Evolutionary conservation across 208 protist species (phyloP), one percentile per base, ranked within the genome.

Genomic region (Acanthamoeba divionensis): DNA sequence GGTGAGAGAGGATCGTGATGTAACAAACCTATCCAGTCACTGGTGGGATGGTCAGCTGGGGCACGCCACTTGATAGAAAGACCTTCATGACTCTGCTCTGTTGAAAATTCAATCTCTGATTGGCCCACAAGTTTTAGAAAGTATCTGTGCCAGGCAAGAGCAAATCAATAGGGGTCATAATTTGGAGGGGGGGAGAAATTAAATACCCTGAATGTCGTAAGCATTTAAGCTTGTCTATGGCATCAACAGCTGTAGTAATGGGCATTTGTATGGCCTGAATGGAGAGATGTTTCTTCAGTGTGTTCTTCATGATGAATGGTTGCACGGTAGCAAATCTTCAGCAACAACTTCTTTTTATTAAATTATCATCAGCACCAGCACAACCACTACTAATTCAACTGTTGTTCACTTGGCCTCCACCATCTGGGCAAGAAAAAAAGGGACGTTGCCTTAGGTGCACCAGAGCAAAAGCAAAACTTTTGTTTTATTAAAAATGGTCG

Each of bases 21-120:
- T 18, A n/a, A 31, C 44, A 33, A 21, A 67, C 79, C 79, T 15
- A 87, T 87, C 79, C 79, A 87, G 38, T 87, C 79, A 0, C 55
- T 69, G 29, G 79, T 69, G n/a, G 50, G 79, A 36, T 87, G 79
- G 54, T 87, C 79, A 18, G 54, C 54, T 29, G 79, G 79, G 24
- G 79, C 79, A 10, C 79, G 48, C 79, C 79, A 87, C 54, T 87
- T 87, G 29, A 87, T 45, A 21, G 41, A 26, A 60, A 82, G 5
- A n/a, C 71, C 26, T n/a, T 10, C 63, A 26, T 82, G 31, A 7
- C 44, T 26, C 2, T 24, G 2, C 10, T 82, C 71, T 29, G 5
- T 69, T 29, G 33, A 12, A 1, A 18, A 29, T 15, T 33, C 24
- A 29, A 47, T 33, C 69, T 48, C 33, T 29, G 54, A 45, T 54